A percentile compares a stretch with the other conserved stretches of the same genome.
Evolutionary conservation across 108 stramenopile genomes (phyloP).

Genomic region (Conticribra weissflogii): DNA sequence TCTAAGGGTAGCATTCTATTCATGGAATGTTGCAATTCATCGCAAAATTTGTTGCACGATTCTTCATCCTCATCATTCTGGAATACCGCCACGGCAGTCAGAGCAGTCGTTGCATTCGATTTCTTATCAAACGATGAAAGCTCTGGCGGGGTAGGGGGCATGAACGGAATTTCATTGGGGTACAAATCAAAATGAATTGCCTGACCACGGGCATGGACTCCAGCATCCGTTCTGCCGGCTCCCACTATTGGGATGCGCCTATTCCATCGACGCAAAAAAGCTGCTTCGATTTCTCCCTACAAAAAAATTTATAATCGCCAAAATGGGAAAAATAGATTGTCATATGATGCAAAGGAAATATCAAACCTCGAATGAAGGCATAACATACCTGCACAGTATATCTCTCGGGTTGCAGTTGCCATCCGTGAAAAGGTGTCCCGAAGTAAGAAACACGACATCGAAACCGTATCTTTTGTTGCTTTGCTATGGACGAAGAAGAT

Average conservation of each 20-base stretch:
- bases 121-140: background rate
- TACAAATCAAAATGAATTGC: slow-evolving; percentile 86
- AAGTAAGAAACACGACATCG: slow-evolving; percentile 23
- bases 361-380: background rate
- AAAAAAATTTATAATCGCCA: too few species aligned
- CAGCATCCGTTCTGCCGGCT: slow-evolving; percentile 83
- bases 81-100: background rate
- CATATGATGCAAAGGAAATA: too few species aligned
- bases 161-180: slow-evolving; percentile 23
- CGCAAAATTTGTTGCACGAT: slow-evolving; percentile 25
- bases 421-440: slow-evolving; percentile 34
- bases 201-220: slow-evolving; percentile 86
- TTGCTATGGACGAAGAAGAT: too few species aligned
- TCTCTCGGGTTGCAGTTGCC: slow-evolving; percentile 23
- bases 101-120: background rate
- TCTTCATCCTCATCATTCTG: slow-evolving; percentile 8
- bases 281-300: slow-evolving; percentile 74
- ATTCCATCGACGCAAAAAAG: slow-evolving; percentile 57
- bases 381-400: slow-evolving; percentile 12
- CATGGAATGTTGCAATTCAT: slow-evolving; percentile 53
- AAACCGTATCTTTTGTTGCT: slow-evolving; percentile 18
- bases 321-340: too few species aligned
- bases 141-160: slow-evolving; percentile 19
- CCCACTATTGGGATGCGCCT: slow-evolving; percentile 71
- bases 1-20: slow-evolving; percentile 71